These are phyloP conservation scores for Cryptococcus sp. DNA, from an alignment of 1,284 basidiomycete genomes.

Conservation along the genomic window DNA sequence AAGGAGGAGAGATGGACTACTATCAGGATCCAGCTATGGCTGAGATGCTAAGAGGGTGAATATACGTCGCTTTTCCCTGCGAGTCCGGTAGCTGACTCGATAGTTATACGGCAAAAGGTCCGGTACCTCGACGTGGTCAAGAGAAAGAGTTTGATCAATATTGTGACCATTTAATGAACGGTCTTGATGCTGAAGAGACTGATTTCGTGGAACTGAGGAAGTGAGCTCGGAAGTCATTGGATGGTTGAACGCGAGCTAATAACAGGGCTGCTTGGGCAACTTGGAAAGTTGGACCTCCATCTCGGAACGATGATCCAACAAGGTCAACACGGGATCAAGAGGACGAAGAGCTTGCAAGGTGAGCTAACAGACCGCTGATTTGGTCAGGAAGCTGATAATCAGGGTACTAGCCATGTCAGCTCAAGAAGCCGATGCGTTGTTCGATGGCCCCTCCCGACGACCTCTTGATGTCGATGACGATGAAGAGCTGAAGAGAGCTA, in stretches of 20 bases:
- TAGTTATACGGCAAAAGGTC: not conserved
- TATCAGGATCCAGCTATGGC: constrained; percentile 11
- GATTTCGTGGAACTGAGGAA: constrained; percentile 26
- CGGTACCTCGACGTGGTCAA: constrained; percentile 21
- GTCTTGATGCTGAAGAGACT: constrained; percentile 16
- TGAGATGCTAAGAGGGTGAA: not conserved
- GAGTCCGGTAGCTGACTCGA: constrained; percentile 1
- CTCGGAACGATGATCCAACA: not conserved
- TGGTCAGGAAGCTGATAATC: not conserved
- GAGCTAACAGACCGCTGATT: constrained; percentile 1
- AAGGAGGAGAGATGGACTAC: constrained; percentile 10
- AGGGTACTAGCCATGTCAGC: constrained; percentile 28
- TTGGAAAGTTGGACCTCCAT: constrained; percentile 25
- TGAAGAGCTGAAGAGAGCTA: constrained; percentile 24
- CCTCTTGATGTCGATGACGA: constrained; percentile 25
- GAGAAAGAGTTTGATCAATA: constrained; percentile 36
- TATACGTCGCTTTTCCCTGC: too few species aligned
- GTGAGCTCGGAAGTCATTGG: constrained; percentile 13
- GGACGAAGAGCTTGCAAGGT: constrained; percentile 37
- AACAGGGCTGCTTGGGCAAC: constrained; percentile 39
- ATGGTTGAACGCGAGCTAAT: constrained; percentile 5
- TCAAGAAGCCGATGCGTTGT: constrained; percentile 13
- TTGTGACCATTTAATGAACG: constrained; percentile 13
- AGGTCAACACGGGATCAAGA: constrained; percentile 11
- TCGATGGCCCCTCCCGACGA: not conserved